Evolutionary conservation across 2,329 filamentous ascomycete species (phyloP), one percentile per base, ranked within the genome.

Genomic region (Colletotrichum ledebouriae): DNA sequence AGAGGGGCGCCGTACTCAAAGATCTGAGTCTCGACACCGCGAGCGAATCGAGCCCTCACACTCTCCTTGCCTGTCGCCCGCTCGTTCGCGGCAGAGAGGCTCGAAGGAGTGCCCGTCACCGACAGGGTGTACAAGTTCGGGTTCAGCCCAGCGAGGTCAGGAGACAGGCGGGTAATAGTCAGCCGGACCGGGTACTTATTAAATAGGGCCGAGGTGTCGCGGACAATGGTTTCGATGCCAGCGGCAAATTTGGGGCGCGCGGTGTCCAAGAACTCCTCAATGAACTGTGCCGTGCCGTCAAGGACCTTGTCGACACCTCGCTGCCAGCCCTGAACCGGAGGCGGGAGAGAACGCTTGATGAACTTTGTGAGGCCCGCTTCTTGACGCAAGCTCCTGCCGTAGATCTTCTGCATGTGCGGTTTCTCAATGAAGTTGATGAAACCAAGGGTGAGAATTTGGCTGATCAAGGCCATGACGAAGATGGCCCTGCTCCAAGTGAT

Each of bases 371-470:
- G 85, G 57, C 96, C 96, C 11, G 96, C 96, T 78, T 97, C 94
- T 71, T 91, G 85, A 67, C 96, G 91, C 52, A 99, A 84, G 73
- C 90, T 91, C 73, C 90, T 86, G 47, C 96, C 95, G 75, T 99
- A 99, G 17, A 98, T 87, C 84, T 97, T 98, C 78, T 97, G 93
- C 94, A 99, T 98, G 78, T 99, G 96, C 13, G 95, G 96, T 69
- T 94, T 91, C 80, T 99, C 96, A 10, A 99, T 92, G 72, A 95
- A 92, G 67, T 97, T 93, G 62, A 99, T 93, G 82, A 98, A 98
- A 34, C 85, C 89, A 37, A 98, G 84, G 1, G 92, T 96, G 57
- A 98, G 84, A 37, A 95, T 87, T 76, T 99, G 96, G 72, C 93
- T 94, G 41, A 94, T 79, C 22, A 98, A 83, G 2, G 96, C 95